Percentiles rank a stretch among this genome's conserved stretches.
These are phyloP conservation scores for Plantago major DNA, from an alignment of 257 asterid species.

Conservation along the genomic window DNA sequence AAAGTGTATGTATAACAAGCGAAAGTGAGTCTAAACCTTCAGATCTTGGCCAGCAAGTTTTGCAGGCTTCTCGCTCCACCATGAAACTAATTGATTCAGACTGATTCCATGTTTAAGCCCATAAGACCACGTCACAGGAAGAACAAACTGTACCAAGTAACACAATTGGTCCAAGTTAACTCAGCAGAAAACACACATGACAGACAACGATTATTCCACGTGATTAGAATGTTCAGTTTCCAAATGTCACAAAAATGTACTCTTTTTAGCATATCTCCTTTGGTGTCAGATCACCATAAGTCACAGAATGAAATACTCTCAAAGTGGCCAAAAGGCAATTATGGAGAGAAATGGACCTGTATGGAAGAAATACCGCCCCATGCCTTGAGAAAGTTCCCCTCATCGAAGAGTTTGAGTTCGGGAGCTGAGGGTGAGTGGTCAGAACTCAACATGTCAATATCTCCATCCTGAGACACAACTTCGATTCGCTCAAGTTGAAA, in stretches of 20 bases:
- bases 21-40: constrained; percentile 36
- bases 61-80: constrained; percentile 99
- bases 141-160: constrained; percentile 65
- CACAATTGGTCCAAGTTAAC: constrained; percentile 4
- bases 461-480: constrained; percentile 60
- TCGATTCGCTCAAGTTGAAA: constrained; percentile 6
- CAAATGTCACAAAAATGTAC: too few species aligned
- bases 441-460: constrained; percentile 90
- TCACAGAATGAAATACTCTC: background rate
- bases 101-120: constrained; percentile 66
- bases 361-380: constrained; percentile 98
- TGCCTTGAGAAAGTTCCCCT: constrained; percentile 85
- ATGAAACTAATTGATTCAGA: constrained; percentile 62
- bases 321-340: background rate
- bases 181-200: too few species aligned
- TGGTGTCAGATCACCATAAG: background rate
- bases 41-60: constrained; percentile 71
- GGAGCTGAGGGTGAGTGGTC: constrained; percentile 94
- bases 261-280: too few species aligned
- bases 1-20: too few species aligned
- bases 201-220: too few species aligned
- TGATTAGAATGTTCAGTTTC: too few species aligned
- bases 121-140: constrained; percentile 84
- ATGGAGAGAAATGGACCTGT: constrained; percentile 47
- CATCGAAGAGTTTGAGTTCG: constrained; percentile 69